Evolutionary conservation across 139 green algal genomes (phyloP).

Genomic region (Chlorella vulgaris): DNA sequence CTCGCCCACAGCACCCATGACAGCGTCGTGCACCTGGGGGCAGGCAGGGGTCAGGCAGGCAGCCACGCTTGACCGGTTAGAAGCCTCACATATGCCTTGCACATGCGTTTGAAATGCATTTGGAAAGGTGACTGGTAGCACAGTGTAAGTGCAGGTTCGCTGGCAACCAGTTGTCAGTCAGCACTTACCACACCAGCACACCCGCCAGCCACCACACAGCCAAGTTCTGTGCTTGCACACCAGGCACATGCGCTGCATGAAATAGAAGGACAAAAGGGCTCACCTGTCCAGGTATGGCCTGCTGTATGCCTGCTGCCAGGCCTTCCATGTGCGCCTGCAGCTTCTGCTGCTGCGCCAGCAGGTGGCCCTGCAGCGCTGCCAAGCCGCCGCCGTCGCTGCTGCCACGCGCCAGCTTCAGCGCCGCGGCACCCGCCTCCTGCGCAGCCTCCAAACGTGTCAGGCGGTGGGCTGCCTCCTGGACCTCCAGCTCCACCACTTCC

Average conservation of each 20-base stretch:
- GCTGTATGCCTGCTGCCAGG: neutral
- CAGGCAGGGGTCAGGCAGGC: neutral
- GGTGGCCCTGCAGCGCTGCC: constrained; percentile 18
- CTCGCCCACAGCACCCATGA: neutral
- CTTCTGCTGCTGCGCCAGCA: constrained; percentile 28
- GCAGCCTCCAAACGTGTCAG: neutral
- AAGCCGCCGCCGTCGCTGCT: neutral
- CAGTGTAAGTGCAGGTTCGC: too few relatives aligned
- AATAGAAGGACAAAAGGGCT: too few relatives aligned
- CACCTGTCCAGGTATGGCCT: constrained; percentile 8
- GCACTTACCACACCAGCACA: neutral
- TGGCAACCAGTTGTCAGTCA: too few relatives aligned
- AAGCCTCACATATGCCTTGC: too few relatives aligned
- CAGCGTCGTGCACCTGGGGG: constrained; percentile 14
- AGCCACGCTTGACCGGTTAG: too few relatives aligned
- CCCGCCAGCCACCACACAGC: too few relatives aligned
- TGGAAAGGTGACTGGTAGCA: too few relatives aligned
- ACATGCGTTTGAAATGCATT: neutral
- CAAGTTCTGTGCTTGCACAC: too few relatives aligned
- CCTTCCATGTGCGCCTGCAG: constrained; percentile 16
- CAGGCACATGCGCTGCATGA: too few relatives aligned
- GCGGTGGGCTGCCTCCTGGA: neutral
- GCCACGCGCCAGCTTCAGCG: neutral
- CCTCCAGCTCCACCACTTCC: too few relatives aligned
- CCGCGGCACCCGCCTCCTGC: neutral